phyloP scores from a whole-genome alignment of 2,329 filamentous ascomycete species.

The Clonostachys rosea region DNA sequence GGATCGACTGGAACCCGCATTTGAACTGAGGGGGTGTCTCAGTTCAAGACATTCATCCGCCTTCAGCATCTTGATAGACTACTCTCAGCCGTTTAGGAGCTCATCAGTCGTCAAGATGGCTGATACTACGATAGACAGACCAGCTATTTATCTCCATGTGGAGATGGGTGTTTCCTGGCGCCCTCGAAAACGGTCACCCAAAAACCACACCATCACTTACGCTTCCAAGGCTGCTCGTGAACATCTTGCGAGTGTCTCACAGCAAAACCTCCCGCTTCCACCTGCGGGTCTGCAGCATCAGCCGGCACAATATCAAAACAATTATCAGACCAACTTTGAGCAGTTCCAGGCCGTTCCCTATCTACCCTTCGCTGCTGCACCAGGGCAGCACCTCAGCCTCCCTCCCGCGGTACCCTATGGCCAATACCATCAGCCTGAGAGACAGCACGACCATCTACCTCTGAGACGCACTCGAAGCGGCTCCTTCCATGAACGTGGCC shows the following conservation, averaged over 20 bases:
- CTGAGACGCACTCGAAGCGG: constrained; percentile 9
- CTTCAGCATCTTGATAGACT: neutral
- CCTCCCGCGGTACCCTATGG: neutral
- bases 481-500: constrained; percentile 35
- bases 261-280: constrained; percentile 36
- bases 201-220: constrained; percentile 39
- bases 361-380: neutral
- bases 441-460: neutral
- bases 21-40: too few relatives aligned
- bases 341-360: neutral
- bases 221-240: constrained; percentile 39
- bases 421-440: neutral
- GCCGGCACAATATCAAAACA: constrained; percentile 7
- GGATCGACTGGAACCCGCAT: too few relatives aligned
- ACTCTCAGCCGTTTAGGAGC: neutral
- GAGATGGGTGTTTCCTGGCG: constrained; percentile 48
- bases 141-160: constrained; percentile 40
- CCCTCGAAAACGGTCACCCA: constrained; percentile 26
- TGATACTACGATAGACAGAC: constrained; percentile 7
- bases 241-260: constrained; percentile 33
- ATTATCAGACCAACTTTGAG: neutral
- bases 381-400: neutral
- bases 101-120: constrained; percentile 11
- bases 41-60: neutral
- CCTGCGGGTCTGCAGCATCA: constrained; percentile 33